phyloP scores from a whole-genome alignment of 1,284 basidiomycete species.

The Trametes hirsuta region DNA sequence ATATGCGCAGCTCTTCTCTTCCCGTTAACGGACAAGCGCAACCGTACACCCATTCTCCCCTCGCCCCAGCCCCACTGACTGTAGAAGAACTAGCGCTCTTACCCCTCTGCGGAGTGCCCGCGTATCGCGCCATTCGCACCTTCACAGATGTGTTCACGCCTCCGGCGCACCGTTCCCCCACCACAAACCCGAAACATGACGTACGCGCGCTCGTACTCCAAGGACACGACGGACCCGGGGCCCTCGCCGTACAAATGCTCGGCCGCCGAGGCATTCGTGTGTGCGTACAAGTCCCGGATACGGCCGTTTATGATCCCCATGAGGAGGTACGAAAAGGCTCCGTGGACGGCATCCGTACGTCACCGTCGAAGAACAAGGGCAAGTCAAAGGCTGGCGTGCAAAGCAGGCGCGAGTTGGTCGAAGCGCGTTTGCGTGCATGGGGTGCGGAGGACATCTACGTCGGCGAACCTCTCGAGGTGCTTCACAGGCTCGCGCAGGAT shows the following conservation, averaged over 20 bases:
- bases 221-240: conserved; percentile 78
- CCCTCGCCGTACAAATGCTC: conserved; percentile 77
- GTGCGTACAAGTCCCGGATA: conserved; percentile 65
- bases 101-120: conserved; percentile 75
- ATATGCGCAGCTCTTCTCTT: conserved; percentile 26
- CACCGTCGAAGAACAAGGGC: conserved; percentile 18
- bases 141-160: conserved; percentile 37
- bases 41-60: conserved; percentile 16
- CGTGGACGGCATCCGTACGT: conserved; percentile 10
- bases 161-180: conserved; percentile 14
- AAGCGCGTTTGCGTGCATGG: conserved; percentile 61
- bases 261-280: conserved; percentile 64
- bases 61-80: conserved; percentile 41
- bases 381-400: conserved; percentile 12
- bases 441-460: conserved; percentile 71
- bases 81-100: conserved; percentile 83
- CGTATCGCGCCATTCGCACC: conserved; percentile 77
- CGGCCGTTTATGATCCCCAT: conserved; percentile 31
- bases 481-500: conserved; percentile 56
- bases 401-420: conserved; percentile 40
- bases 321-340: conserved; percentile 21
- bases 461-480: conserved; percentile 55
- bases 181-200: conserved; percentile 5
- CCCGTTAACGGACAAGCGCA: conserved; percentile 17
- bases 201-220: conserved; percentile 66